Conservation (phyloP, 192 early-diverging fungal species). For the Gigaspora rosea region DNA sequence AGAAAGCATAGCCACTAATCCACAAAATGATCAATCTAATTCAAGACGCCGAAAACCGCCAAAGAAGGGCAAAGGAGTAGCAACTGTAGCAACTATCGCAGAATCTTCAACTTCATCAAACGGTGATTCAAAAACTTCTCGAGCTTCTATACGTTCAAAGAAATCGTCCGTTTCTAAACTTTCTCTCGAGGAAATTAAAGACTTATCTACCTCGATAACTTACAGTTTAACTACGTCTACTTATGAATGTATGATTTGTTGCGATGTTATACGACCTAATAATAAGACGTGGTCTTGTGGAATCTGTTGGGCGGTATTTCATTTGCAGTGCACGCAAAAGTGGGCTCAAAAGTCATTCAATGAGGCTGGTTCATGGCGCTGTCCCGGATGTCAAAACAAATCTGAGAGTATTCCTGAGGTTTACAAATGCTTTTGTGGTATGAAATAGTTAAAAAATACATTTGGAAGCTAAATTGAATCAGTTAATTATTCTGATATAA, state of each 20-base stretch:
- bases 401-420: conserved; percentile 66
- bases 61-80: too few relatives aligned
- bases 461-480: too few relatives aligned
- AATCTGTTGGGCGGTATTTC: conserved; percentile 88
- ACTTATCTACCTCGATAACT: conserved; percentile 66
- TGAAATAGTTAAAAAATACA: too few relatives aligned
- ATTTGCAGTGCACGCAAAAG: conserved; percentile 79
- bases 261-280: conserved; percentile 72
- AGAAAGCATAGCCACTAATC: too few relatives aligned
- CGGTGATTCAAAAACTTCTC: not conserved
- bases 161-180: conserved; percentile 17
- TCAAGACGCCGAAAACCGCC: too few relatives aligned
- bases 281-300: conserved; percentile 86
- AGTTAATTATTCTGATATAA: too few relatives aligned
- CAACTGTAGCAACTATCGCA: too few relatives aligned
- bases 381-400: conserved; percentile 88
- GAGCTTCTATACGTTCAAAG: not conserved
- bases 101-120: conserved; percentile 1
- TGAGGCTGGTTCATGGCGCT: conserved; percentile 66
- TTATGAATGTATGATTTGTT: conserved; percentile 98
- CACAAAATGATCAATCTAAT: too few relatives aligned
- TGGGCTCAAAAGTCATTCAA: conserved; percentile 69
- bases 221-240: conserved; percentile 64
- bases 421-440: conserved; percentile 88
- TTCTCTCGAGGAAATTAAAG: conserved; percentile 41